Base-by-base conservation (phyloP, 108 stramenopile genomes). In the Cyclotella atomus region DNA sequence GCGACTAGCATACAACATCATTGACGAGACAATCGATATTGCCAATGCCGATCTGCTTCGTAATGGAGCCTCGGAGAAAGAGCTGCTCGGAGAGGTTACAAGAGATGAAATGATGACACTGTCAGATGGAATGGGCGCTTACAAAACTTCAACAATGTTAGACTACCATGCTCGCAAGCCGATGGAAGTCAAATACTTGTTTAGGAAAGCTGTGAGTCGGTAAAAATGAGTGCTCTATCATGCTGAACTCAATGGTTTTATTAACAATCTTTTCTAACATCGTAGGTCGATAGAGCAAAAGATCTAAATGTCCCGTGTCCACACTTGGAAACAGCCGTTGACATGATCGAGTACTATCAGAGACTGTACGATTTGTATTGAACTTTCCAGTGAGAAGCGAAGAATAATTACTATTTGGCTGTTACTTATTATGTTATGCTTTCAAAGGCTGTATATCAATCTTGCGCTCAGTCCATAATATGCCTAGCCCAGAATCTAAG, bases 171-270 rank as follows among this genome's bases (percentile, higher is more conserved):
- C 89, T 46, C 68, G 89, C 20, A 85, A 81, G 33, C 84, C 91
- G 2, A 92, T 95, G 89, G 94, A 95, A 77, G 94, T 92, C 1
- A 63, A 88, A 41, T 95, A 91, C 50, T 52, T 95, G 8, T 95
- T 95, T 65, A 52, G 83, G 69, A 85, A 83, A 70, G 89, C 94
- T 25, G 68, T 92, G 17, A 49, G 64, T 41, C 19, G 29, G 19
- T 32, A 8, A 1, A 1, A 1, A 14, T 23, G 9, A 20, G 21
- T 41, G 41, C 2, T 41, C n/a, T 44, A 1, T 62, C 15, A 21
- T 21, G 17, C 44, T 62, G 12, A 1, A 44, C 44, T 2, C 14
- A 24, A 1, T 23, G 0, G 8, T 24, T 19, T 8, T 9, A 44
- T 41, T 21, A 9, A 0, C 38, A 49, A 19, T 4, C n/a, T 49